Base-by-base conservation (phyloP, 331 rosid genomes). In the Erythrophleum ivorense region DNA sequence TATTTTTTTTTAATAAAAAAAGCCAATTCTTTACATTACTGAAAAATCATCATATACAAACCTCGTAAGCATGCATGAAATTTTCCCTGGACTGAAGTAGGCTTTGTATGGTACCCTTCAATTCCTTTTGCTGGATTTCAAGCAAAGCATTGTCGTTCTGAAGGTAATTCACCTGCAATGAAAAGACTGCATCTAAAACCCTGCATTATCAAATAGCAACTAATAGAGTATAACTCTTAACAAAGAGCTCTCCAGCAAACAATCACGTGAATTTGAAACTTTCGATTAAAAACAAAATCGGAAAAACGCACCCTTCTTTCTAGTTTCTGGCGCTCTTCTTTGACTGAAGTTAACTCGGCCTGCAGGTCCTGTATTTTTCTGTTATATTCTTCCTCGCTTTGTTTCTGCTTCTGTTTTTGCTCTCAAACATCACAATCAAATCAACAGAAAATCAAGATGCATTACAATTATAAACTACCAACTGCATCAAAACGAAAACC, bases 1-100 rank as follows among this genome's bases (percentile, higher is more conserved):
- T n/a, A n/a, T n/a, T n/a, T n/a, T n/a, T n/a, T n/a, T n/a, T n/a
- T n/a, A n/a, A n/a, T n/a, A n/a, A n/a, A n/a, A n/a, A n/a, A n/a
- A n/a, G n/a, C n/a, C n/a, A n/a, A n/a, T n/a, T n/a, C n/a, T n/a
- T n/a, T n/a, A n/a, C n/a, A n/a, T n/a, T n/a, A n/a, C n/a, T n/a
- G n/a, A n/a, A n/a, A n/a, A 73, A 16, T 73, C 18, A n/a, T 9
- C 52, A 36, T 5, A 55, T 41, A 68, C 76, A 2, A 24, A 92
- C 98, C 98, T 91, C 93, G 14, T 91, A 91, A 70, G 90, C 88
- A 74, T 75, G 80, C 52, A 87, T 71, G 33, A 92, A 94, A 59
- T 18, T 70, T 49, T 90, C 94, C 89, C 88, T 84, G 7, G 93
- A 89, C 68, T 84, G 96, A 77, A 89, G 91, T 38, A 88, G 82